Conservation (phyloP, 2,329 filamentous ascomycete species). For the Madurella mycetomatis region DNA sequence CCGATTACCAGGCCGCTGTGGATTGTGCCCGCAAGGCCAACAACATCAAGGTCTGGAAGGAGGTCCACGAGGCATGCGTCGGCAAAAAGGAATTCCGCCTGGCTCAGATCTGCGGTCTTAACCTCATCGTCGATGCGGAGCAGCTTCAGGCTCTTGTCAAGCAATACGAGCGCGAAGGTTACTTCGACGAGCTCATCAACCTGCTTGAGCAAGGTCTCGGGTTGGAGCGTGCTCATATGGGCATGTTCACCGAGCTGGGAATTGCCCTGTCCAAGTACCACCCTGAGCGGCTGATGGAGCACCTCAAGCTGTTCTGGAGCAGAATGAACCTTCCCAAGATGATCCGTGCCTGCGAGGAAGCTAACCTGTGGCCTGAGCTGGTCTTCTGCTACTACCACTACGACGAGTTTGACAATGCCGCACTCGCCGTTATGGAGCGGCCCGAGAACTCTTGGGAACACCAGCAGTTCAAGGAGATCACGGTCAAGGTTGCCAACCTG, state of each 20-base stretch:
- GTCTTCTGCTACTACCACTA: slow-evolving; percentile 99
- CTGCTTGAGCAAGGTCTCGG: slow-evolving; percentile 93
- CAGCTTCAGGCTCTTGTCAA: slow-evolving; percentile 89
- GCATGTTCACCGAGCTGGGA: slow-evolving; percentile 90
- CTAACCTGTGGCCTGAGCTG: slow-evolving; percentile 93
- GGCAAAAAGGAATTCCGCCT: slow-evolving; percentile 98
- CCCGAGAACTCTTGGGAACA: slow-evolving; percentile 98
- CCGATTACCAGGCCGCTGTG: slow-evolving; percentile 94
- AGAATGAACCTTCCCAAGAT: slow-evolving; percentile 97
- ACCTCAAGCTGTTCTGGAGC: slow-evolving; percentile 97
- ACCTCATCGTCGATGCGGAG: slow-evolving; percentile 95
- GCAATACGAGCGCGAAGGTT: slow-evolving; percentile 94
- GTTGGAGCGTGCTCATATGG: slow-evolving; percentile 89
- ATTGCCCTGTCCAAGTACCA: slow-evolving; percentile 93
- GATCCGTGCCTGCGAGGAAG: slow-evolving; percentile 88
- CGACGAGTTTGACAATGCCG: slow-evolving; percentile 96
- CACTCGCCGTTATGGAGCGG: slow-evolving; percentile 95
- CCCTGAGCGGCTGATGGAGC: slow-evolving; percentile 94
- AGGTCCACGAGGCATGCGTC: slow-evolving; percentile 94
- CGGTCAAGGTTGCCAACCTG: slow-evolving; percentile 95
- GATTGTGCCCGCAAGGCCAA: slow-evolving; percentile 98
- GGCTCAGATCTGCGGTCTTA: slow-evolving; percentile 96
- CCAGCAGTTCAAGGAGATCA: slow-evolving; percentile 98
- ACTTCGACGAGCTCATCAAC: slow-evolving; percentile 96
- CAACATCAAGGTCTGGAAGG: slow-evolving; percentile 98